Conservation (phyloP, 1,284 basidiomycete genomes). For the Puccinia novopanici region DNA sequence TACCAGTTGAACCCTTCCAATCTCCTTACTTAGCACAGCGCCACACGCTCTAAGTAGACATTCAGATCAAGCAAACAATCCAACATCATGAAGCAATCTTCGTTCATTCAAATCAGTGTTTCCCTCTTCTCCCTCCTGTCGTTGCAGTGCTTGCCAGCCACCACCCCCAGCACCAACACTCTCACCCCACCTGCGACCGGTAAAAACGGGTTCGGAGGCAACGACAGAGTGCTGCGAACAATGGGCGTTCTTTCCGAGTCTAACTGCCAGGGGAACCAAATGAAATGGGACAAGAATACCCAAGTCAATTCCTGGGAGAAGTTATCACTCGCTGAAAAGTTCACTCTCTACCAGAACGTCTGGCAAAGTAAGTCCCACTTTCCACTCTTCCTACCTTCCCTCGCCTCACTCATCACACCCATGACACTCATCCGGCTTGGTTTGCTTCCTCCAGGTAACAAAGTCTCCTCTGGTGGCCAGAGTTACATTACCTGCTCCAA, state of each 20-base stretch:
- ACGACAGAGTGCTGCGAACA: neutral
- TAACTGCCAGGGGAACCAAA: neutral
- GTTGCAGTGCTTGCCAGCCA: neutral
- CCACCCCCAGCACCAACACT: too few relatives aligned
- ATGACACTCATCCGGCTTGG: neutral
- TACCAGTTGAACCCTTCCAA: neutral
- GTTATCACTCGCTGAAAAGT: neutral
- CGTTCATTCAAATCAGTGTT: neutral
- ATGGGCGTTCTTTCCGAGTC: neutral
- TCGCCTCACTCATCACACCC: neutral
- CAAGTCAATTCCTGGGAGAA: neutral
- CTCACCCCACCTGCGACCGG: neutral
- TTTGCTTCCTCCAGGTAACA: neutral
- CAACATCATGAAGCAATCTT: constrained; percentile 9
- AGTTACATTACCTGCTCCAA: neutral
- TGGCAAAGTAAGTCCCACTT: neutral
- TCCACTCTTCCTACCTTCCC: neutral
- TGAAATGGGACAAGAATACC: neutral
- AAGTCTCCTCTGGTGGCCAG: neutral
- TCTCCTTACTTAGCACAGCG: too few relatives aligned
- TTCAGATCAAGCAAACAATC: neutral
- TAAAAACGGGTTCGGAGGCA: neutral
- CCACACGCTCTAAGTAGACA: too few relatives aligned
- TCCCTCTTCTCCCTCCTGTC: neutral
- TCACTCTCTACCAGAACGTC: constrained; percentile 10